Evolutionary conservation across 805 yeast genomes (phyloP).

Genomic region (Suhomyces tanzawaensis): DNA sequence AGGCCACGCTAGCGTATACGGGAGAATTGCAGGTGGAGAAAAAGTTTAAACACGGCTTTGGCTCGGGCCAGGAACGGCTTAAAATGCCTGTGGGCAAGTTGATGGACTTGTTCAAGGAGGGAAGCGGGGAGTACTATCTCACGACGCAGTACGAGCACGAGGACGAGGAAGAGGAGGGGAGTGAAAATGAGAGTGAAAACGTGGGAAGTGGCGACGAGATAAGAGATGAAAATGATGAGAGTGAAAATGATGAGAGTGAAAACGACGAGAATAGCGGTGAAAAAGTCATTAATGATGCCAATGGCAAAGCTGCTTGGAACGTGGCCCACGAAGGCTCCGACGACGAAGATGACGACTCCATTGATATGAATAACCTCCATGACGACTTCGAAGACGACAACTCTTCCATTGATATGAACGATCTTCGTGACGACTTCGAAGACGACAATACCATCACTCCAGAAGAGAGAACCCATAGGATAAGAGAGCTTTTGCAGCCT

Average conservation of each 20-base stretch:
- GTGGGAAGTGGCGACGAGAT: slow-evolving; percentile 1
- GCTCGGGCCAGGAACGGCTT: slow-evolving; percentile 56
- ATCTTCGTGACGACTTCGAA: slow-evolving; percentile 20
- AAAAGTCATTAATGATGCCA: neutral
- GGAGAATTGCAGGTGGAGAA: slow-evolving; percentile 54
- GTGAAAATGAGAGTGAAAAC: slow-evolving; percentile 23
- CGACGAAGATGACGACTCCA: slow-evolving; percentile 18
- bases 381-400: slow-evolving; percentile 48
- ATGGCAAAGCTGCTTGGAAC: neutral
- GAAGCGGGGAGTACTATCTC: slow-evolving; percentile 51
- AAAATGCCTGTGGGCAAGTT: slow-evolving; percentile 52
- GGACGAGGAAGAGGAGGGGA: slow-evolving; percentile 13
- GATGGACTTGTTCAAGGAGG: slow-evolving; percentile 37
- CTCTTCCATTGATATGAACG: slow-evolving; percentile 6
- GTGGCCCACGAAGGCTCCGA: neutral
- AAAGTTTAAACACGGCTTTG: slow-evolving; percentile 61
- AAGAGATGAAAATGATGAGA: slow-evolving; percentile 25
- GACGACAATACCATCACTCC: slow-evolving; percentile 29
- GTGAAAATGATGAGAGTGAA: slow-evolving; percentile 10
- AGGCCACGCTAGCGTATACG: slow-evolving; percentile 33
- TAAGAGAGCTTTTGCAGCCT: slow-evolving; percentile 54
- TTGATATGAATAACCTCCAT: slow-evolving; percentile 42
- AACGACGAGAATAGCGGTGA: slow-evolving; percentile 3
- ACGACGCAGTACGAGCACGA: slow-evolving; percentile 59
- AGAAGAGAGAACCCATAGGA: slow-evolving; percentile 31